Evolutionary conservation across 345 rosid genomes (phyloP), one percentile per base, ranked within the genome.

Genomic region (Diplotaxis tenuifolia): DNA sequence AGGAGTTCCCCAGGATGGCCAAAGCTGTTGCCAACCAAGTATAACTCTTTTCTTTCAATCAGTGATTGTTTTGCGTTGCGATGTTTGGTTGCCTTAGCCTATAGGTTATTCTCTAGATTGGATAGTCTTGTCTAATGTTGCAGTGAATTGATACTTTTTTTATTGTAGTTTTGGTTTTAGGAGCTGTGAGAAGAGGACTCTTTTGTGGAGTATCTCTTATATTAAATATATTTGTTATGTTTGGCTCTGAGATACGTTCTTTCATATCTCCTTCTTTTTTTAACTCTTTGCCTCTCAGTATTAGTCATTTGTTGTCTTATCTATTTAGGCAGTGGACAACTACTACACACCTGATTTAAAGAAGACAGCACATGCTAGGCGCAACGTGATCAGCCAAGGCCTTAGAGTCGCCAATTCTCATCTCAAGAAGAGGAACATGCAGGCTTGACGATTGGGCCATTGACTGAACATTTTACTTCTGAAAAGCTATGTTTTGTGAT

Each of bases 321-420:
- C 4, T 58, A 53, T 34, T 66, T 79, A 85, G 91, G 92, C 86
- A n/a, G 89, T 78, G 12, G 84, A 84, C 75, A 86, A 86, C 71
- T 65, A 83, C 79, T 89, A 89, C 87, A 78, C 88, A 72, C 89
- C 88, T 40, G 93, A 87, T 64, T 73, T 89, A 71, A 87, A 81
- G 77, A 87, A 82, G 47, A 89, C 89, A 54, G 88, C 96, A 49
- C 91, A 85, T 67, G 85, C 93, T 45, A 86, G 96, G 70, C 81
- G 86, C 52, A 85, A 86, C 22, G 89, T 29, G 7, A 84, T 87
- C 65, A 78, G 83, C 80, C 80, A 87, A 71, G 82, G 96, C 65
- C 86, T 86, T 28, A 87, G 78, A 78, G 90, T 87, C 4, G 67
- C 89, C n/a, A 89, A 86, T 59, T 84, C 89, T 16, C 89, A 88